phyloP scores from a whole-genome alignment of 768 basidiomycete genomes.

The Megacollybia marginata region DNA sequence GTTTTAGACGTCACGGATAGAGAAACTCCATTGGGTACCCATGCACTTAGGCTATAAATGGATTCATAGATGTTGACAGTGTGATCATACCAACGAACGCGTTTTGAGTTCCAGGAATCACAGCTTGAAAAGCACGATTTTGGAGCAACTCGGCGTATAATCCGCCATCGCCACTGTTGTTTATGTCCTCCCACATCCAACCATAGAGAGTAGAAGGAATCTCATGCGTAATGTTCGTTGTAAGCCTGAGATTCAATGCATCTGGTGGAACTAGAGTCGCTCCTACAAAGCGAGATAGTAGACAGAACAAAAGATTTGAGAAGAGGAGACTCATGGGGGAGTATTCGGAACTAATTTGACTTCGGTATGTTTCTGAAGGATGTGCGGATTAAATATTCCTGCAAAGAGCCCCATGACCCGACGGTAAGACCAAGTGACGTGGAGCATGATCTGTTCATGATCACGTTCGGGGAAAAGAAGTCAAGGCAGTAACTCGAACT shows the following conservation, averaged over 20 bases:
- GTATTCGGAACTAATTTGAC: too few relatives aligned
- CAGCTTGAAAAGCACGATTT: constrained; percentile 55
- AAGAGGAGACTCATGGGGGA: too few relatives aligned
- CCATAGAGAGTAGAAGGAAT: constrained; percentile 25
- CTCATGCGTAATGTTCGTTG: constrained; percentile 18
- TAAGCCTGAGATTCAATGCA: constrained; percentile 19
- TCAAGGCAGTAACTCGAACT: too few relatives aligned
- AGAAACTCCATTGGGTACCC: constrained; percentile 35
- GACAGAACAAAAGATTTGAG: too few relatives aligned
- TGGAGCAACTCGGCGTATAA: constrained; percentile 37
- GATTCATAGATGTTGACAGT: background rate
- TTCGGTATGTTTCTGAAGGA: too few relatives aligned
- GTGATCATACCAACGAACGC: constrained; percentile 17
- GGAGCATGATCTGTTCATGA: too few relatives aligned
- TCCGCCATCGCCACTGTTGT: constrained; percentile 29
- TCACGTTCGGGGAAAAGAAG: too few relatives aligned
- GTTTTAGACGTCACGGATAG: constrained; percentile 32
- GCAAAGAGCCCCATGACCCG: too few relatives aligned
- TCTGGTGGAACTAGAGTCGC: constrained; percentile 18
- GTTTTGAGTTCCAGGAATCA: constrained; percentile 37
- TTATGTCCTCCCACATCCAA: constrained; percentile 27
- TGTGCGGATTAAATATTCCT: too few relatives aligned
- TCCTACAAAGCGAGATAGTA: too few relatives aligned
- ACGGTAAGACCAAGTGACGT: too few relatives aligned
- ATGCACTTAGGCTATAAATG: constrained; percentile 28